These are phyloP conservation scores for Colletotrichum sp. DNA, from an alignment of 2,329 filamentous ascomycete species.

Conservation along the genomic window DNA sequence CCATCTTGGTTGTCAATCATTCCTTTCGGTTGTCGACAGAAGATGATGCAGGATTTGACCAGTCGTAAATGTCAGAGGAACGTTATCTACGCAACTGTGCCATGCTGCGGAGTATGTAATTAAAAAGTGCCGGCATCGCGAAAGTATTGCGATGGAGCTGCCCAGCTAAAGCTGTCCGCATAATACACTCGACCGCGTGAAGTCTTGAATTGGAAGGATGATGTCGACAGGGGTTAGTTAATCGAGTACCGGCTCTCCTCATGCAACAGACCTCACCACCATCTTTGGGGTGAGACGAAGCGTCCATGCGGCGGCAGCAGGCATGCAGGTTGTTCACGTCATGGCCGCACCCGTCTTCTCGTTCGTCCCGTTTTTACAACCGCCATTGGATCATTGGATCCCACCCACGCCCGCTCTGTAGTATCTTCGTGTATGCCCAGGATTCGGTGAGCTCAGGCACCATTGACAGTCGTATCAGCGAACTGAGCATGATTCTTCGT, in stretches of 20 bases:
- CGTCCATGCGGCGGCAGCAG: not conserved
- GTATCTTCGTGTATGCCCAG: slow-evolving; percentile 14
- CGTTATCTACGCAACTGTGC: not conserved
- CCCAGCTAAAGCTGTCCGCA: not conserved
- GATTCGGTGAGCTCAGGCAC: slow-evolving; percentile 11
- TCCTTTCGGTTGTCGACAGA: not conserved
- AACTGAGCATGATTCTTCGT: not conserved
- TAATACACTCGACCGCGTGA: not conserved
- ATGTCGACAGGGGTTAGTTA: not conserved
- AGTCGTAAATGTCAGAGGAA: not conserved
- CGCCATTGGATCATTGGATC: not conserved
- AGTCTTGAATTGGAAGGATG: not conserved
- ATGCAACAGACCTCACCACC: slow-evolving; percentile 2
- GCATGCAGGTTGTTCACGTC: slow-evolving; percentile 1
- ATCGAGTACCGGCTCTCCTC: not conserved
- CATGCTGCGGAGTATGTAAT: not conserved
- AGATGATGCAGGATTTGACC: not conserved
- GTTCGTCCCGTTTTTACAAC: slow-evolving; percentile 1
- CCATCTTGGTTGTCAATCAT: not conserved
- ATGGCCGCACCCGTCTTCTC: not conserved
- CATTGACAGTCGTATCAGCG: not conserved
- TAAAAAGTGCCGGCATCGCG: slow-evolving; percentile 6
- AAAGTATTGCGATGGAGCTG: not conserved
- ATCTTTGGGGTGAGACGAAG: slow-evolving; percentile 1
- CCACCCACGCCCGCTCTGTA: not conserved